Percentiles rank a stretch among this genome's conserved stretches.
phyloP scores from a whole-genome alignment of 768 basidiomycete genomes.

The Serendipita vermifera region DNA sequence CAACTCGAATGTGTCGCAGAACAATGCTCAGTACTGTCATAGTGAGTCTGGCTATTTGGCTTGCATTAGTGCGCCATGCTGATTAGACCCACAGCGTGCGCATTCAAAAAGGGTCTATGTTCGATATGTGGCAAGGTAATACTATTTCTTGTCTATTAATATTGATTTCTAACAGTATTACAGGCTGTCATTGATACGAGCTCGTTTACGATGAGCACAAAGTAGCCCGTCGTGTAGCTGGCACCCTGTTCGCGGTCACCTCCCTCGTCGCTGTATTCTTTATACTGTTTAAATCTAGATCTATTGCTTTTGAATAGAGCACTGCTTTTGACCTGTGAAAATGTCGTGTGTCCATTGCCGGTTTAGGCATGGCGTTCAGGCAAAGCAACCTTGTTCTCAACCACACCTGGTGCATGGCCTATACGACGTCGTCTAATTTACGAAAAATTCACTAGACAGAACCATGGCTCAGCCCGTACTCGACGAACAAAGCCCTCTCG shows the following conservation, averaged over 20 bases:
- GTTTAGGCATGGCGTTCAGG: no score
- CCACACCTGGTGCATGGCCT: neutral
- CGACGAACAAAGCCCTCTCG: conserved; percentile 56
- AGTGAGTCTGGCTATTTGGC: conserved; percentile 7
- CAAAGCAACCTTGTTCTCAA: neutral
- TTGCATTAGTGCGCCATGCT: no score
- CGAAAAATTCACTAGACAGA: neutral
- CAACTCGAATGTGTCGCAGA: conserved; percentile 17
- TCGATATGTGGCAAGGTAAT: conserved; percentile 17
- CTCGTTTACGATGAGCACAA: conserved; percentile 2
- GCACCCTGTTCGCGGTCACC: no score
- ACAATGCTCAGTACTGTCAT: conserved; percentile 18
- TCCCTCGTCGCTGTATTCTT: no score
- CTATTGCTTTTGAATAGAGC: no score
- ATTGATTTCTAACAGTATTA: neutral
- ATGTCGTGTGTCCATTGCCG: no score
- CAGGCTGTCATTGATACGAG: conserved; percentile 1
- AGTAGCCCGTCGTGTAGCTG: no score
- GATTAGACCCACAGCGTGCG: conserved; percentile 13
- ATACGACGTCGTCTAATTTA: neutral
- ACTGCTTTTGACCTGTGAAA: no score
- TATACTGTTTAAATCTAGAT: no score
- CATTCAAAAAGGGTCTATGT: conserved; percentile 17
- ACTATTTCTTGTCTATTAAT: neutral
- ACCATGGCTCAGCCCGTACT: conserved; percentile 66